Percentiles rank a stretch among this genome's conserved stretches.
Conservation (phyloP, 2,329 filamentous ascomycete species). For the Fusarium chaquense region DNA sequence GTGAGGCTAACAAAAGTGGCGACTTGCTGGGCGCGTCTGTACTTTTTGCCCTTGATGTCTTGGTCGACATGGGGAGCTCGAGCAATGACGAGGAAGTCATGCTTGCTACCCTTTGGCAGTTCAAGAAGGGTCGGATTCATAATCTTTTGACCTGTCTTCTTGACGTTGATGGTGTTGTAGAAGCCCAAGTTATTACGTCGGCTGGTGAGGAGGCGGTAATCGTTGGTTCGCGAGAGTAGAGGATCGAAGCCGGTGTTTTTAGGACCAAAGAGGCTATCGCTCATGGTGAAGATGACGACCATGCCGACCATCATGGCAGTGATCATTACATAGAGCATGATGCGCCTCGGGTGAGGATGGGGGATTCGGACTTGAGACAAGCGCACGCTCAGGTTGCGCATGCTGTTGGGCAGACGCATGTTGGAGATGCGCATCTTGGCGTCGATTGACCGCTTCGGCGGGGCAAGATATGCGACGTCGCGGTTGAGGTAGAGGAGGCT, state of each 20-base stretch:
- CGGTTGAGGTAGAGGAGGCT: conserved; percentile 5
- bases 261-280: background rate
- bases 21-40: conserved; percentile 38
- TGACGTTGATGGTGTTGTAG: conserved; percentile 41
- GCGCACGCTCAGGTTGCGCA: conserved; percentile 25
- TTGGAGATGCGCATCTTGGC: conserved; percentile 32
- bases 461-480: background rate
- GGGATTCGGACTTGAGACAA: conserved; percentile 17
- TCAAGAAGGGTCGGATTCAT: conserved; percentile 43
- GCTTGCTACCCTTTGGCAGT: conserved; percentile 37
- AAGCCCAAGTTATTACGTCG: conserved; percentile 38
- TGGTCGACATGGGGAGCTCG: conserved; percentile 38
- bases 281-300: conserved; percentile 24
- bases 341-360: conserved; percentile 37
- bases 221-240: conserved; percentile 38
- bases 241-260: conserved; percentile 25
- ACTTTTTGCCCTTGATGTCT: conserved; percentile 39
- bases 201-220: conserved; percentile 38
- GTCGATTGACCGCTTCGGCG: background rate
- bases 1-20: conserved; percentile 39
- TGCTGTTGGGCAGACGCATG: conserved; percentile 19
- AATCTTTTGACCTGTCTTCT: conserved; percentile 41
- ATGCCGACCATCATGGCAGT: conserved; percentile 27
- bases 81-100: conserved; percentile 41
- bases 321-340: conserved; percentile 26